phyloP scores from a whole-genome alignment of 768 basidiomycete genomes.

The Russula lepida region DNA sequence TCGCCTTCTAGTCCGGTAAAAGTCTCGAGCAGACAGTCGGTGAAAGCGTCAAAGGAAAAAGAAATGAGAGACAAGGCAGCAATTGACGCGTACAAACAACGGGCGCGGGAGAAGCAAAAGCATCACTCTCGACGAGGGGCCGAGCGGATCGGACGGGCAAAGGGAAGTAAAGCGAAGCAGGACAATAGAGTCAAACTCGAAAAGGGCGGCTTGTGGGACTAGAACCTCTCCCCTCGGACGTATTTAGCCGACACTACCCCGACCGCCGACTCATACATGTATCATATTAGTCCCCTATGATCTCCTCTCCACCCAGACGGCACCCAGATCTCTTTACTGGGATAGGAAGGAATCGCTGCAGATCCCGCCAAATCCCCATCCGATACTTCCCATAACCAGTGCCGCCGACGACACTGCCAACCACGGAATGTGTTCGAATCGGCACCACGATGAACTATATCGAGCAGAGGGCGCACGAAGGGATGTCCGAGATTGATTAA shows the following conservation, averaged over 20 bases:
- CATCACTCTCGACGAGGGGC: slow-evolving; percentile 69
- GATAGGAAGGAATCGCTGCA: not conserved
- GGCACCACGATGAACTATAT: slow-evolving; percentile 4
- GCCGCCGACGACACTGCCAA: slow-evolving; percentile 2
- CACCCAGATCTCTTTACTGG: slow-evolving; percentile 1
- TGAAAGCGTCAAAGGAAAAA: slow-evolving; percentile 5
- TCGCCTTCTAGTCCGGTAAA: not conserved
- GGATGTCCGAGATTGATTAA: slow-evolving; percentile 14
- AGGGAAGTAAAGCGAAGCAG: slow-evolving; percentile 82
- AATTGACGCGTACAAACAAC: slow-evolving; percentile 49
- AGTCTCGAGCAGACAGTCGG: not conserved
- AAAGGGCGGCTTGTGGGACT: slow-evolving; percentile 40
- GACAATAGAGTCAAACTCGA: slow-evolving; percentile 52
- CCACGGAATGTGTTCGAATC: slow-evolving; percentile 1
- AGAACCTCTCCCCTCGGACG: slow-evolving; percentile 18
- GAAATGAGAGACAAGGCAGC: slow-evolving; percentile 51
- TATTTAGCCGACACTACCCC: slow-evolving; percentile 17
- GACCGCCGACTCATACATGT: slow-evolving; percentile 7
- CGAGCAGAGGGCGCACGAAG: slow-evolving; percentile 9
- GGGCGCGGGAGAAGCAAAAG: slow-evolving; percentile 58
- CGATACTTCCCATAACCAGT: slow-evolving; percentile 2
- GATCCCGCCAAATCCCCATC: slow-evolving; percentile 13
- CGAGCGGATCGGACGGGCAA: slow-evolving; percentile 53
- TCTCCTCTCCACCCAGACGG: not conserved
- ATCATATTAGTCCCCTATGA: not conserved